A percentile compares a stretch with the other conserved stretches of the same genome.
Evolutionary conservation across 345 rosid species (phyloP).

Genomic region (Syzygium aromaticum): DNA sequence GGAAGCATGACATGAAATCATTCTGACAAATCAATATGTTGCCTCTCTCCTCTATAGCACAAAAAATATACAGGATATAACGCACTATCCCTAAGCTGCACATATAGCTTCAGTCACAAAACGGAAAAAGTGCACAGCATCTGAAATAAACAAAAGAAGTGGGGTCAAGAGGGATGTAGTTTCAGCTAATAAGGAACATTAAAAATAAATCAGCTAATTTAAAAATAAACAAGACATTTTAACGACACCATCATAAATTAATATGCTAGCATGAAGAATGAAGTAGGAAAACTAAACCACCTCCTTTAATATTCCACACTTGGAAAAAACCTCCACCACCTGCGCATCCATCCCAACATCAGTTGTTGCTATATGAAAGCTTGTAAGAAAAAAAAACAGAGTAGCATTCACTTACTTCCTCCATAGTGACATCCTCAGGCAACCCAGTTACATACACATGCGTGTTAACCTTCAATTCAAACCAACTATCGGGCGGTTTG

Average conservation of each 20-base stretch:
- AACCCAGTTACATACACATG: slow-evolving; percentile 91
- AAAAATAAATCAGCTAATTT: background rate
- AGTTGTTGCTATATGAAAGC: slow-evolving; percentile 4
- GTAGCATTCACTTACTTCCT: slow-evolving; percentile 58
- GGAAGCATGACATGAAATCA: background rate
- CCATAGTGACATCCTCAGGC: slow-evolving; percentile 80
- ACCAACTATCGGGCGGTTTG: slow-evolving; percentile 95
- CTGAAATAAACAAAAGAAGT: background rate
- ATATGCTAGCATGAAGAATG: background rate
- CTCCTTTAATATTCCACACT: slow-evolving; percentile 98
- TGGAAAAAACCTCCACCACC: slow-evolving; percentile 87
- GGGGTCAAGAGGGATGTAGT: background rate
- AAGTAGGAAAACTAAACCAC: slow-evolving; percentile 20
- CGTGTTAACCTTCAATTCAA: slow-evolving; percentile 93
- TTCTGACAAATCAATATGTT: background rate
- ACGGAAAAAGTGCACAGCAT: background rate
- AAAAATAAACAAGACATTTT: background rate
- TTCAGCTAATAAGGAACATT: background rate
- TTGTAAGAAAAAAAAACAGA: slow-evolving; percentile 7
- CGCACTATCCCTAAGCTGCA: background rate
- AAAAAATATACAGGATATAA: background rate
- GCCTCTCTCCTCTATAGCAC: background rate
- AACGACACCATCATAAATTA: background rate
- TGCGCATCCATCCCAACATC: slow-evolving; percentile 24
- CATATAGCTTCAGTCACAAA: background rate